A percentile compares a stretch with the other conserved stretches of the same genome.
Conservation (phyloP, 1,284 basidiomycete genomes). For the Hortiboletus rubellus region DNA sequence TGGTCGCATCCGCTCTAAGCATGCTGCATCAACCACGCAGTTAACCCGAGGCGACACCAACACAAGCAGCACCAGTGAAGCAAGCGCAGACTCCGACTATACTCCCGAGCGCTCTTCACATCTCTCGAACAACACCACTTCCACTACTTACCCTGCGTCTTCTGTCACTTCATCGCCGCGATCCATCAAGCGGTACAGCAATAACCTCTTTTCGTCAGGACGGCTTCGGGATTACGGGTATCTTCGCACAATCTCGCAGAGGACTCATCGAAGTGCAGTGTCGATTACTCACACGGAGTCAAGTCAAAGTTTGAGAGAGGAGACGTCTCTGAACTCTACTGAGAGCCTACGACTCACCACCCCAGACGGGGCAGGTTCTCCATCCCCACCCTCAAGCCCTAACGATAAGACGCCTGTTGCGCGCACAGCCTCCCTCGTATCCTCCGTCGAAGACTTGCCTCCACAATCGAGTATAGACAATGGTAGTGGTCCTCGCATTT, state of each 20-base stretch:
- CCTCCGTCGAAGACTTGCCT: constrained; percentile 29
- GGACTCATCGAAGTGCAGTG: constrained; percentile 45
- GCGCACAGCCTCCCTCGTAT: constrained; percentile 41
- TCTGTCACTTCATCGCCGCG: constrained; percentile 49
- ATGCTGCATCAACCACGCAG: constrained; percentile 32
- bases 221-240: constrained; percentile 72
- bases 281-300: constrained; percentile 56
- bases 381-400: constrained; percentile 52
- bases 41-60: constrained; percentile 24
- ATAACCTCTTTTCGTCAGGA: constrained; percentile 80
- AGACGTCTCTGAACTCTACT: constrained; percentile 45
- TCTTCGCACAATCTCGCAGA: constrained; percentile 55
- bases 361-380: constrained; percentile 47
- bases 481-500: constrained; percentile 36
- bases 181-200: constrained; percentile 71
- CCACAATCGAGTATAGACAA: constrained; percentile 27
- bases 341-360: constrained; percentile 51
- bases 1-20: constrained; percentile 53
- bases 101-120: constrained; percentile 44
- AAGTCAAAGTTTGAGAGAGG: constrained; percentile 43
- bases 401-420: constrained; percentile 43
- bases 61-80: constrained; percentile 32
- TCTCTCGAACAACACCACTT: constrained; percentile 45
- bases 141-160: constrained; percentile 41
- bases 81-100: constrained; percentile 39